Conservation (phyloP, 176 grass and related monocot species). For the maize (Zea mays) region DNA sequence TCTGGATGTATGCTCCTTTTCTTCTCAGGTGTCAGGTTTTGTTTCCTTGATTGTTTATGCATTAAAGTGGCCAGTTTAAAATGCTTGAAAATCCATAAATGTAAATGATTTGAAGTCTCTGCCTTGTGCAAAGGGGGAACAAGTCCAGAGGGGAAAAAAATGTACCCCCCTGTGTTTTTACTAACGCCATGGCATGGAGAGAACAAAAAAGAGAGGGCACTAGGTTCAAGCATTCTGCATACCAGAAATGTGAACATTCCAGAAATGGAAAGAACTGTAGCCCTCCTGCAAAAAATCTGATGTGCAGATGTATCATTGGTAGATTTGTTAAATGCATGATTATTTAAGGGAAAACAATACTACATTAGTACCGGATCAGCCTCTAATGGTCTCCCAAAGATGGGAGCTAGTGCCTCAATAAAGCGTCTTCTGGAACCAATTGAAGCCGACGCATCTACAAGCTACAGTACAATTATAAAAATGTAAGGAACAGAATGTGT, state of each 20-base stretch:
- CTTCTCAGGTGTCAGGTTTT: neutral
- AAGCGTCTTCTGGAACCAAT: constrained; percentile 92
- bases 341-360: constrained; percentile 12
- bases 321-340: constrained; percentile 14
- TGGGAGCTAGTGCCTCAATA: constrained; percentile 77
- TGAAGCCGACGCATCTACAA: constrained; percentile 83
- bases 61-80: constrained; percentile 19
- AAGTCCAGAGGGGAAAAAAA: constrained; percentile 11
- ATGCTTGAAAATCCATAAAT: constrained; percentile 10
- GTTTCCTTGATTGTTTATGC: neutral
- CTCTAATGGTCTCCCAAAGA: constrained; percentile 87
- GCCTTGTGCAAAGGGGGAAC: constrained; percentile 4
- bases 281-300: constrained; percentile 90
- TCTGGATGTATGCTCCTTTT: neutral
- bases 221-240: constrained; percentile 41
- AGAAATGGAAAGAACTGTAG: constrained; percentile 67
- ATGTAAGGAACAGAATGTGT: neutral
- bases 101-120: constrained; percentile 13
- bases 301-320: constrained; percentile 20
- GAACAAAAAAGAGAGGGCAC: constrained; percentile 16
- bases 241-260: constrained; percentile 97
- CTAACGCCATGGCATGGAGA: neutral
- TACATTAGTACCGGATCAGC: constrained; percentile 68
- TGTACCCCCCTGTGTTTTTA: neutral
- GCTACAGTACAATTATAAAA: constrained; percentile 52